Base-by-base conservation (phyloP, 441 rosid genomes). In the Jatropha multifida region DNA sequence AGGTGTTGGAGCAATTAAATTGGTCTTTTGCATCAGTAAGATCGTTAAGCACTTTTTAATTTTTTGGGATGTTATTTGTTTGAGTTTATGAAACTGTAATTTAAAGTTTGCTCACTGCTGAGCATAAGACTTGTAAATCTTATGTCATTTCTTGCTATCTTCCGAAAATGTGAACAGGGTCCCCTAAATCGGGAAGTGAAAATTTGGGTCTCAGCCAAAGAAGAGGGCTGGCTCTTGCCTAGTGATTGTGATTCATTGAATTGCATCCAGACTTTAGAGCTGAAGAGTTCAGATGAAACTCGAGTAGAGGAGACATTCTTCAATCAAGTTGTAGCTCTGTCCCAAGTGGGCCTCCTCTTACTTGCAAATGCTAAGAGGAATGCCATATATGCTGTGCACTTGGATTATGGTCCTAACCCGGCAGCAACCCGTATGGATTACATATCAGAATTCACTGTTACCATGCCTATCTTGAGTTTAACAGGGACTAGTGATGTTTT, bases 361-460 rank as follows among this genome's bases (percentile, higher is more conserved):
- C 86, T 94, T 76, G 97, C 98, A 78, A 94, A 94, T 83, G 97
- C 97, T 14, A 90, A 92, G 85, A 90, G 85, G 85, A 90, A 90
- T 80, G 90, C 94, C 74, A 87, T 94, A 75, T 94, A 94, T 80
- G 96, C 86, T 23, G 83, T 92, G 71, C 93, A 92, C 77, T 73
- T 92, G 75, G 96, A 88, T 52, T 90, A 89, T 77, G 98, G 94
- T 60, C 78, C 85, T 82, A 84, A 84, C 83, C 96, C 97, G 23
- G 87, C 87, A 54, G 87, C 85, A 37, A 80, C 93, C 55, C 78
- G 79, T 74, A 87, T 92, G 89, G 93, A 92, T 84, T 89, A 88
- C 83, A 79, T 94, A 76, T 83, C 97, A 55, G 97, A 90, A 78
- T 92, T 92, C 81, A 83, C 90, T 1, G 97, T 94, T 68, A 86